Percentiles rank a stretch among this genome's conserved stretches.
phyloP scores from a whole-genome alignment of 805 yeast genomes.

The Aciculoconidium aculeatum region DNA sequence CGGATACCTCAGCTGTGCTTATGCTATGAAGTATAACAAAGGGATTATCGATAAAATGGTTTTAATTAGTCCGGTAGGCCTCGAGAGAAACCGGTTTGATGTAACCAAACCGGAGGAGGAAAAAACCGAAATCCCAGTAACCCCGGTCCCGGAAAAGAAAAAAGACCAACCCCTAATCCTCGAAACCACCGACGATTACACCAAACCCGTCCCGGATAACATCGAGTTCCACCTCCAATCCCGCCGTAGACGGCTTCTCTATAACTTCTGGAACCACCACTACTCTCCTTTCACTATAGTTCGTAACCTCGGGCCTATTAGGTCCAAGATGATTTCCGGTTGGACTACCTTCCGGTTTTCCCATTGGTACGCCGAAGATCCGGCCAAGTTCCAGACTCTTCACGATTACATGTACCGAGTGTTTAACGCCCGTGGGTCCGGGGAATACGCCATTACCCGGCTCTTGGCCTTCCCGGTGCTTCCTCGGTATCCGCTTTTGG shows the following conservation, averaged over 20 bases:
- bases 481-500: slow-evolving; percentile 51
- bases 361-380: slow-evolving; percentile 34
- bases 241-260: no score
- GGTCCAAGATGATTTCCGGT: slow-evolving; percentile 42
- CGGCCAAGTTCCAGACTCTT: slow-evolving; percentile 31
- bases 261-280: slow-evolving; percentile 50
- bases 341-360: slow-evolving; percentile 49
- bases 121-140: no score
- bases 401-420: slow-evolving; percentile 52
- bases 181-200: slow-evolving; percentile 12
- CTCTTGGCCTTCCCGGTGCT: slow-evolving; percentile 55
- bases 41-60: slow-evolving; percentile 32
- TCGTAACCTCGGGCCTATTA: slow-evolving; percentile 47
- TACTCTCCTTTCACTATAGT: slow-evolving; percentile 50
- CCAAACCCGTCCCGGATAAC: slow-evolving; percentile 8
- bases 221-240: no score
- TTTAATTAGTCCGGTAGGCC: slow-evolving; percentile 39
- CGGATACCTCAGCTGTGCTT: slow-evolving; percentile 39
- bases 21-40: slow-evolving; percentile 36
- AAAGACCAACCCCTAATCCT: no score
- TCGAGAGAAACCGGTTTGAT: slow-evolving; percentile 31
- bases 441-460: slow-evolving; percentile 59
- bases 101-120: slow-evolving; percentile 11
- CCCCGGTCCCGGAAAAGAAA: slow-evolving; percentile 3
- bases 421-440: slow-evolving; percentile 53